A percentile compares a stretch with the other conserved stretches of the same genome.
Conservation (phyloP, 495 filamentous ascomycete genomes). For the Darksidea phi region DNA sequence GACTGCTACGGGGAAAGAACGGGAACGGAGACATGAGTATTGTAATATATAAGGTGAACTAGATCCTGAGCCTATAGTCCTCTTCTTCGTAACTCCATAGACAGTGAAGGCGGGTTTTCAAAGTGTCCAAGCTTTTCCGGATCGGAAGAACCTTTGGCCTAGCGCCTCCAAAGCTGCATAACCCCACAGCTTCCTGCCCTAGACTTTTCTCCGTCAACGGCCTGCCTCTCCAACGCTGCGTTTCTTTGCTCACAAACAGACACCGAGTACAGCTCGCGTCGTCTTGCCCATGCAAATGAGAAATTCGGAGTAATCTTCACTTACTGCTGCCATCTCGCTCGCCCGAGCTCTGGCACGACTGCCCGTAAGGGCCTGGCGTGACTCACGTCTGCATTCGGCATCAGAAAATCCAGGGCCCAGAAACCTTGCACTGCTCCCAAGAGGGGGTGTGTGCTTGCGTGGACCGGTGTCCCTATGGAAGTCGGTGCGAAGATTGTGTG, state of each 20-base stretch:
- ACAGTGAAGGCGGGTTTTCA: too few species aligned
- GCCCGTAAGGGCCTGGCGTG: constrained; percentile 93
- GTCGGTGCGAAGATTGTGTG: constrained; percentile 51
- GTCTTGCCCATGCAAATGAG: constrained; percentile 77
- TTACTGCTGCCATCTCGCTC: constrained; percentile 49
- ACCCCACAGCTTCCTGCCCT: constrained; percentile 6
- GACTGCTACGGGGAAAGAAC: too few species aligned
- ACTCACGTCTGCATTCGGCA: constrained; percentile 93
- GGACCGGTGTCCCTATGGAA: constrained; percentile 43
- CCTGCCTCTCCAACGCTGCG: constrained; percentile 96
- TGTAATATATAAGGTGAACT: too few species aligned
- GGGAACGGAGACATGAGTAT: too few species aligned
- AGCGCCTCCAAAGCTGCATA: constrained; percentile 28
- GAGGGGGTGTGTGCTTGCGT: constrained; percentile 11
- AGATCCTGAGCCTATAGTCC: too few species aligned
- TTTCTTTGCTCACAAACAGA: constrained; percentile 99
- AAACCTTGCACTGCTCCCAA: constrained; percentile 43
- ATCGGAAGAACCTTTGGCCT: constrained; percentile 13
- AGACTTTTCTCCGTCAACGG: constrained; percentile 59
- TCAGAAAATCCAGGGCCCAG: constrained; percentile 88
- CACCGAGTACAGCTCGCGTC: constrained; percentile 37
- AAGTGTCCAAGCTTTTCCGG: too few species aligned
- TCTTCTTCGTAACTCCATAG: too few species aligned
- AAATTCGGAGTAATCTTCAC: constrained; percentile 99
- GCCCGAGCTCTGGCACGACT: constrained; percentile 51